Evolutionary conservation across 2,329 filamentous ascomycete species (phyloP).

Genomic region (Fusarium nodosum): DNA sequence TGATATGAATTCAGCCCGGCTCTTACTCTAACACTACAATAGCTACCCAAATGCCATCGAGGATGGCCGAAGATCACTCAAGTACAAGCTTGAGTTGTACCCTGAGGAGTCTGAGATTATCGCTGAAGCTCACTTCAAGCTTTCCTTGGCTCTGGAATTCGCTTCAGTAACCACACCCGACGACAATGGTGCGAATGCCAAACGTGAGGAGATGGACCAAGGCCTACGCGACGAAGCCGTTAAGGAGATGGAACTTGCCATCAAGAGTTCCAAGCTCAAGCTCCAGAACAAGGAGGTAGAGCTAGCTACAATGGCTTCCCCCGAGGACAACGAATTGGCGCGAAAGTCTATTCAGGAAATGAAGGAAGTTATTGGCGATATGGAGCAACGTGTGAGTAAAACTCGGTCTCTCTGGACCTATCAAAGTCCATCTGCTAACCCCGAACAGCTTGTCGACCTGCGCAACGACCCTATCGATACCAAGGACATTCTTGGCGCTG

Average conservation of each 20-base stretch:
- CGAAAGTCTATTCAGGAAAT: conserved; percentile 76
- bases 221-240: conserved; percentile 78
- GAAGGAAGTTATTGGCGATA: conserved; percentile 82
- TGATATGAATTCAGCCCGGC: conserved; percentile 1
- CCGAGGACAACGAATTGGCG: conserved; percentile 75
- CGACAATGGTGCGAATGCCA: conserved; percentile 60
- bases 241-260: conserved; percentile 78
- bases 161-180: conserved; percentile 79
- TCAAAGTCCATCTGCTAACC: background rate
- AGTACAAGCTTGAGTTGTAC: conserved; percentile 83
- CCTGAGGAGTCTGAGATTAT: conserved; percentile 85
- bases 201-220: conserved; percentile 72
- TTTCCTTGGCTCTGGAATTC: conserved; percentile 95
- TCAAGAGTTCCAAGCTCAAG: conserved; percentile 78
- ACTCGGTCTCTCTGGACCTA: conserved; percentile 6
- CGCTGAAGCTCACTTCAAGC: conserved; percentile 96
- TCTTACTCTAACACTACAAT: conserved; percentile 24
- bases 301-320: conserved; percentile 71
- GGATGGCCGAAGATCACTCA: conserved; percentile 83
- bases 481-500: conserved; percentile 56
- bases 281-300: conserved; percentile 77
- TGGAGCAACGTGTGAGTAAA: conserved; percentile 77
- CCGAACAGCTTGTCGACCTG: conserved; percentile 73
- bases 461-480: conserved; percentile 68
- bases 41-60: conserved; percentile 87